Conservation (phyloP, 1,284 basidiomycete genomes). For the Amylostereum areolatum region DNA sequence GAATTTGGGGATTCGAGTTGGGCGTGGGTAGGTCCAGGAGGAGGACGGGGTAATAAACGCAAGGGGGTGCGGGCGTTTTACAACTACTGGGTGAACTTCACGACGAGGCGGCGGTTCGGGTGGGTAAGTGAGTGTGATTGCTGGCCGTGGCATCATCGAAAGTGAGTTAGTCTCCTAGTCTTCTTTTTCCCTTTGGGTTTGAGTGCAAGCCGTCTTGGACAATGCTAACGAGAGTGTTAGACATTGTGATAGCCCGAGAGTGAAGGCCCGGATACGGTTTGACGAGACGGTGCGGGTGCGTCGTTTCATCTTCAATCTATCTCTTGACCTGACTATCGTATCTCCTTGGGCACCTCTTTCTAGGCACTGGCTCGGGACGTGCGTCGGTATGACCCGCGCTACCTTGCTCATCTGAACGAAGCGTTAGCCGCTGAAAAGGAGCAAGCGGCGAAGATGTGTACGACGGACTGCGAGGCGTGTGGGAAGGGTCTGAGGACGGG, state of each 20-base stretch:
- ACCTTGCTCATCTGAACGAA: slow-evolving; percentile 75
- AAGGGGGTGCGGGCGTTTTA: too few relatives aligned
- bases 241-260: too few relatives aligned
- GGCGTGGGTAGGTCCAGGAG: too few relatives aligned
- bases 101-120: slow-evolving; percentile 83
- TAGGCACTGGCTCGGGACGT: slow-evolving; percentile 85
- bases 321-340: too few relatives aligned
- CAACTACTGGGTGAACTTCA: slow-evolving; percentile 81
- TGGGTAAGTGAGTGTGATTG: slow-evolving; percentile 91
- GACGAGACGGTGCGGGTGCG: slow-evolving; percentile 86
- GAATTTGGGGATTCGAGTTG: too few relatives aligned
- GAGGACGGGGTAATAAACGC: too few relatives aligned
- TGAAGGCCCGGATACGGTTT: slow-evolving; percentile 86
- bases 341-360: too few relatives aligned
- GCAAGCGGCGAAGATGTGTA: slow-evolving; percentile 25
- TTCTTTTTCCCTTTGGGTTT: not conserved
- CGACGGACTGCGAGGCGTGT: slow-evolving; percentile 90
- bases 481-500: slow-evolving; percentile 88
- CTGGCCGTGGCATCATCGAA: slow-evolving; percentile 84
- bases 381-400: slow-evolving; percentile 91
- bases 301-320: too few relatives aligned
- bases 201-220: slow-evolving; percentile 82
- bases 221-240: slow-evolving; percentile 95
- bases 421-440: slow-evolving; percentile 43
- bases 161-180: slow-evolving; percentile 48